These are phyloP conservation scores for Mycena pura DNA, from an alignment of 768 basidiomycete species.

Conservation along the genomic window DNA sequence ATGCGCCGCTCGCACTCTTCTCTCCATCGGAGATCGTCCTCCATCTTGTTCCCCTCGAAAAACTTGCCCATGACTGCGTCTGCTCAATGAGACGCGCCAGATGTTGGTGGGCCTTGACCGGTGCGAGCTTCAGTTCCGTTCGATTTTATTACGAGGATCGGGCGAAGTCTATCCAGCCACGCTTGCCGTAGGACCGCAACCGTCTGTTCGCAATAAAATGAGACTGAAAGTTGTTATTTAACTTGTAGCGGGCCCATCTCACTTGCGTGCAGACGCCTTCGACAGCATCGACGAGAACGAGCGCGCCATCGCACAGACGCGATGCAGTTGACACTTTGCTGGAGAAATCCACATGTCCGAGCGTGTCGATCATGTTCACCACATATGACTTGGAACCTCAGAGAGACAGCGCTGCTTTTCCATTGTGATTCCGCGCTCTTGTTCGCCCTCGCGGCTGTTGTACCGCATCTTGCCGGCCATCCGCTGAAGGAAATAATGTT, in stretches of 20 bases:
- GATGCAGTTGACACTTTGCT: conserved; percentile 97
- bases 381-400: conserved; percentile 89
- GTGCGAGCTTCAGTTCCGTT: conserved; percentile 93
- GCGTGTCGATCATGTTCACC: conserved; percentile 97
- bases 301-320: conserved; percentile 91
- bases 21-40: conserved; percentile 92
- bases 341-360: conserved; percentile 98
- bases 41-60: conserved; percentile 95
- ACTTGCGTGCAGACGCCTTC: conserved; percentile 99
- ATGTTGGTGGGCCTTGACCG: conserved; percentile 93
- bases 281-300: conserved; percentile 95
- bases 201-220: conserved; percentile 61
- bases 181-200: conserved; percentile 95
- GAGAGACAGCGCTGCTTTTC: conserved; percentile 94
- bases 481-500: conserved; percentile 92
- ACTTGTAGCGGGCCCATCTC: conserved; percentile 30
- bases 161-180: conserved; percentile 86
- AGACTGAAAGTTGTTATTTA: neutral
- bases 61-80: conserved; percentile 98
- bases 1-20: conserved; percentile 89
- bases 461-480: conserved; percentile 98
- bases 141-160: conserved; percentile 97
- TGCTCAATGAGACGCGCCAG: conserved; percentile 93
- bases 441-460: conserved; percentile 94
- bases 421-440: conserved; percentile 98